A percentile compares a stretch with the other conserved stretches of the same genome.
These are phyloP conservation scores for Artemisia argyi DNA, from an alignment of 129 eudicot species.

Conservation along the genomic window DNA sequence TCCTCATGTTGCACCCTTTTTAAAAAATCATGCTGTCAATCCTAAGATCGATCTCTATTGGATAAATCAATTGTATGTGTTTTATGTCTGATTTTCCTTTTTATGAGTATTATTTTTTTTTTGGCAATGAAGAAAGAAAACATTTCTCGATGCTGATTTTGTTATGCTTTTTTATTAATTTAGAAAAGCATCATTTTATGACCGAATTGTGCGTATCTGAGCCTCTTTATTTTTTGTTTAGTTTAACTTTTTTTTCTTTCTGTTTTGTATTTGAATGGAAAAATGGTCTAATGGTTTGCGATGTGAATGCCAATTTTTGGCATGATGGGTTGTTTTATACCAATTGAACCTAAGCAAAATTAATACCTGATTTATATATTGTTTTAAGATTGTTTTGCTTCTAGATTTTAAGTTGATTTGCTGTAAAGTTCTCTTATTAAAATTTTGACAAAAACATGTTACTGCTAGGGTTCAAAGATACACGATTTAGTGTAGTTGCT, in stretches of 20 bases:
- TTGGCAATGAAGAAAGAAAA: conserved; percentile 55
- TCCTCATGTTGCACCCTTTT: neutral
- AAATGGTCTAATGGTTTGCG: conserved; percentile 9
- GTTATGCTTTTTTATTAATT: conserved; percentile 5
- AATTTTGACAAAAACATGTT: too few relatives aligned
- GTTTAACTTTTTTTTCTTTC: neutral
- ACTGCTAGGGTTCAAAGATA: too few relatives aligned
- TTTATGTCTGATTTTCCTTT: too few relatives aligned
- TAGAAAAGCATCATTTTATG: conserved; percentile 42
- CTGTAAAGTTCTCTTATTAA: neutral
- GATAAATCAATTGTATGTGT: neutral
- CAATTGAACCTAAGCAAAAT: conserved; percentile 13
- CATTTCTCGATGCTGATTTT: conserved; percentile 69
- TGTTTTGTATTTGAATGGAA: neutral
- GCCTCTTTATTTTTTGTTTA: conserved; percentile 35
- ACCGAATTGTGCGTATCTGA: conserved; percentile 87
- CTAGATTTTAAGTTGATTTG: neutral
- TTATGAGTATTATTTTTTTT: too few relatives aligned
- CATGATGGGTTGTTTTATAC: conserved; percentile 7
- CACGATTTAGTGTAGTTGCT: too few relatives aligned
- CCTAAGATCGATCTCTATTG: neutral
- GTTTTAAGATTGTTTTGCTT: neutral
- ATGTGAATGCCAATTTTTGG: conserved; percentile 24
- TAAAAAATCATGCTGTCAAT: neutral
- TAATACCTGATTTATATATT: too few relatives aligned